Percentiles rank a stretch among this genome's conserved stretches.
Evolutionary conservation across 768 basidiomycete genomes (phyloP).

Genomic region (Multifurca ochricompacta): DNA sequence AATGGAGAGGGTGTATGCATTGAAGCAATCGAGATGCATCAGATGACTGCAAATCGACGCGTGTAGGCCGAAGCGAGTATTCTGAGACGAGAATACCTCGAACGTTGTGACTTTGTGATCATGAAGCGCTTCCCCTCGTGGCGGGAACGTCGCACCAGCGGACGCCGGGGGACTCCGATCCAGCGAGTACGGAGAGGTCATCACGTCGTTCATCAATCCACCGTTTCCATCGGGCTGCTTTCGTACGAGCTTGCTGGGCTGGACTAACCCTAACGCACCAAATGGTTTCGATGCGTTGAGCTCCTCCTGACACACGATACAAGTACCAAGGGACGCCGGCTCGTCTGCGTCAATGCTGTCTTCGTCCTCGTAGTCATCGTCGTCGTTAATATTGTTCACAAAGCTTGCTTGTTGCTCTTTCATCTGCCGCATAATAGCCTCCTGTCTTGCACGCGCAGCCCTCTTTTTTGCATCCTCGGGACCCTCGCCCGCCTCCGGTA

Average conservation of each 20-base stretch:
- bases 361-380: constrained; percentile 63
- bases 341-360: constrained; percentile 41
- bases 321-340: constrained; percentile 70
- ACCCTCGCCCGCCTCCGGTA: constrained; percentile 35
- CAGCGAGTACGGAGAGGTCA: constrained; percentile 54
- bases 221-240: constrained; percentile 61
- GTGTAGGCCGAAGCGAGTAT: constrained; percentile 79
- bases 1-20: constrained; percentile 80
- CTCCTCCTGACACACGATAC: constrained; percentile 97
- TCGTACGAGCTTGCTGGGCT: constrained; percentile 80
- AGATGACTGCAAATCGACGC: constrained; percentile 89
- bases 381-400: constrained; percentile 71
- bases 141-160: constrained; percentile 39
- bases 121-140: constrained; percentile 40
- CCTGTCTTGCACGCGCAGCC: constrained; percentile 86
- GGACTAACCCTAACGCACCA: constrained; percentile 79
- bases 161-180: constrained; percentile 42
- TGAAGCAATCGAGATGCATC: constrained; percentile 96
- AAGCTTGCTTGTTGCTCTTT: constrained; percentile 87
- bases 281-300: constrained; percentile 66
- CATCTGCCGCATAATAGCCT: constrained; percentile 93
- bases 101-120: constrained; percentile 49
- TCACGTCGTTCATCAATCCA: constrained; percentile 60
- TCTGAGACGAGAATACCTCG: constrained; percentile 63
- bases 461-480: constrained; percentile 67